phyloP scores from a whole-genome alignment of 2,329 filamentous ascomycete genomes.

The Trichoderma sp. region DNA sequence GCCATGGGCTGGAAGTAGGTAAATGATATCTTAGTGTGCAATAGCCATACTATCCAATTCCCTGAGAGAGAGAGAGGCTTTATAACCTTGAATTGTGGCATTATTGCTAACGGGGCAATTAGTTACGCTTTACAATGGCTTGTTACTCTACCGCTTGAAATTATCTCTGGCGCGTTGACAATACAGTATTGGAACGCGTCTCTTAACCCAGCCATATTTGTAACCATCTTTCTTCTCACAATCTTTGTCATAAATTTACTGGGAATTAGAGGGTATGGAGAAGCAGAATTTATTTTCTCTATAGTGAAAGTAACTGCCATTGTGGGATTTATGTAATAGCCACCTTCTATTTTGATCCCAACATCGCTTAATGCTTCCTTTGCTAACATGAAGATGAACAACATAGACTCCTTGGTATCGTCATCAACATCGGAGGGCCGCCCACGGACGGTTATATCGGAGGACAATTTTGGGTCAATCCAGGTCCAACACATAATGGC shows the following conservation, averaged over 20 bases:
- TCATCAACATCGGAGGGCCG: constrained; percentile 4
- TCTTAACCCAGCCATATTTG: constrained; percentile 1
- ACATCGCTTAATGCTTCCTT: not conserved
- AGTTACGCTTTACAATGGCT: constrained; percentile 8
- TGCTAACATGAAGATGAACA: not conserved
- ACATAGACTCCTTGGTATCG: not conserved
- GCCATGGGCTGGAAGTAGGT: constrained; percentile 13
- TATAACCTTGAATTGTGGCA: not conserved
- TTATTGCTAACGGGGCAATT: not conserved
- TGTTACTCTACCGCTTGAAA: not conserved
- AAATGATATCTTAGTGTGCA: not conserved
- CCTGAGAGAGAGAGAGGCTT: not conserved
- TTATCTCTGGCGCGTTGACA: not conserved
- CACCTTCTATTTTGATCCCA: too few relatives aligned
- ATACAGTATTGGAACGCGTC: constrained; percentile 8
- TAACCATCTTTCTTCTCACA: not conserved
- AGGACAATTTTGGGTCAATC: not conserved
- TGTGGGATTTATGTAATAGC: constrained; percentile 1
- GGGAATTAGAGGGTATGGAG: constrained; percentile 3
- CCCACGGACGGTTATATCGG: not conserved
- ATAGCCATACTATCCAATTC: too few relatives aligned
- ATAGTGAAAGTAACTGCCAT: constrained; percentile 4
- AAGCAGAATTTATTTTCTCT: constrained; percentile 4
- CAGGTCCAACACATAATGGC: not conserved
- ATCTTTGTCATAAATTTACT: not conserved